These are phyloP conservation scores for Lentinula raphanica DNA, from an alignment of 768 basidiomycete genomes.

Conservation along the genomic window DNA sequence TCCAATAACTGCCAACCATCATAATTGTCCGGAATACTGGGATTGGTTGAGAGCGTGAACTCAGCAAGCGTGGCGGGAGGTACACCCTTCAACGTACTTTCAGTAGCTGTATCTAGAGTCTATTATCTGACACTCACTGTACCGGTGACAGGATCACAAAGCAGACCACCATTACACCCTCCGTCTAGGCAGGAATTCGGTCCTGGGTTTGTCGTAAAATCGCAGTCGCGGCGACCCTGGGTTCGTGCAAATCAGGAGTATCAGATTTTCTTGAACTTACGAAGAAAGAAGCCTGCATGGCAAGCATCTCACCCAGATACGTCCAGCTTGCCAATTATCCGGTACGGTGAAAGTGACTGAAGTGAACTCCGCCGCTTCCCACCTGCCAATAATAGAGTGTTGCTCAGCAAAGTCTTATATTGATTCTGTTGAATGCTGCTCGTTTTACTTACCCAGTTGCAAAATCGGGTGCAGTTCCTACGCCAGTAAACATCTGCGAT, in stretches of 20 bases:
- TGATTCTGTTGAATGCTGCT: not conserved
- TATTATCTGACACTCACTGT: too few relatives aligned
- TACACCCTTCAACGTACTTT: too few relatives aligned
- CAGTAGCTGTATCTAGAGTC: too few relatives aligned
- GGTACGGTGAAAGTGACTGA: constrained; percentile 35
- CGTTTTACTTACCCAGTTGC: constrained; percentile 14
- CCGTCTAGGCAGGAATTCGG: constrained; percentile 43
- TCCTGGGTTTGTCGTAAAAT: constrained; percentile 35
- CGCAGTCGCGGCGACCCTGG: constrained; percentile 41
- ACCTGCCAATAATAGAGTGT: constrained; percentile 10
- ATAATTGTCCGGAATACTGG: constrained; percentile 44
- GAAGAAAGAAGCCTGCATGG: not conserved
- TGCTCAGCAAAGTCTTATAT: not conserved
- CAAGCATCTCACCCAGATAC: constrained; percentile 40
- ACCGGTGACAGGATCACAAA: constrained; percentile 29
- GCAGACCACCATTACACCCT: constrained; percentile 44
- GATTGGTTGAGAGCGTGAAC: constrained; percentile 48
- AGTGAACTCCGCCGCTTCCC: constrained; percentile 21
- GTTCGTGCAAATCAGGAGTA: constrained; percentile 6
- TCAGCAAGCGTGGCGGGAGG: constrained; percentile 69
- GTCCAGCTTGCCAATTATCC: constrained; percentile 43
- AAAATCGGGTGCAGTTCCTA: constrained; percentile 37
- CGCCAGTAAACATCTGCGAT: constrained; percentile 55
- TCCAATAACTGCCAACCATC: constrained; percentile 41
- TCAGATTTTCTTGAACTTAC: constrained; percentile 4